These are phyloP conservation scores for Caryopteris hybrid DNA, from an alignment of 305 asterid genomes.

Conservation along the genomic window DNA sequence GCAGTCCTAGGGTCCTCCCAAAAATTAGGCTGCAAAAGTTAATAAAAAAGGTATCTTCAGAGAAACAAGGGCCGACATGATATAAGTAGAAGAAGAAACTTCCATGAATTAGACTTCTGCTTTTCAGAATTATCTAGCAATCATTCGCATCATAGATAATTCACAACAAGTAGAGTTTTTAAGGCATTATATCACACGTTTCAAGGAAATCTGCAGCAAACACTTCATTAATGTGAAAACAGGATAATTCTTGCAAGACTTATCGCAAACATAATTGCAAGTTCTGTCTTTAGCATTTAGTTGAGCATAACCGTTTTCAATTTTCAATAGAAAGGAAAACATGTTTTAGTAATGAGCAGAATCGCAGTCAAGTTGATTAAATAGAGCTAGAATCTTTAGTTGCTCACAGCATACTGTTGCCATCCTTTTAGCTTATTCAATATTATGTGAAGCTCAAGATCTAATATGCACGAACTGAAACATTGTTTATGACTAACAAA, in stretches of 20 bases:
- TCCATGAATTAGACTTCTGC: not conserved
- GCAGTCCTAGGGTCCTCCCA: conserved; percentile 71
- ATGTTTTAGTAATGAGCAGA: too few relatives aligned
- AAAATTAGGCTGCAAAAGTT: conserved; percentile 53
- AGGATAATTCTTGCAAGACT: not conserved
- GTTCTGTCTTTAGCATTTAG: too few relatives aligned
- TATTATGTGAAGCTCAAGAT: too few relatives aligned
- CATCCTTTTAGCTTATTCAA: too few relatives aligned
- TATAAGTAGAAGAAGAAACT: not conserved
- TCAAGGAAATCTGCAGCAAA: not conserved
- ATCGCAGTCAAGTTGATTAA: too few relatives aligned
- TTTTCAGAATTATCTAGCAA: not conserved
- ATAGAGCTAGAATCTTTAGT: too few relatives aligned
- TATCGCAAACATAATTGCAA: not conserved
- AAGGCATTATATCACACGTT: not conserved
- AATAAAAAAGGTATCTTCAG: conserved; percentile 12
- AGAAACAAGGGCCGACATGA: not conserved
- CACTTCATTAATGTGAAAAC: not conserved
- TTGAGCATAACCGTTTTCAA: too few relatives aligned
- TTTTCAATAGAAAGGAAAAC: too few relatives aligned
- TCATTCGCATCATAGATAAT: not conserved
- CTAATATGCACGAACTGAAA: too few relatives aligned
- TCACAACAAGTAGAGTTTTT: not conserved
- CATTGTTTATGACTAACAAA: too few relatives aligned
- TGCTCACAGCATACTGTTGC: too few relatives aligned